A percentile compares a stretch with the other conserved stretches of the same genome.
Conservation (phyloP, 768 basidiomycete genomes). For the Xerocomus spinulosus region DNA sequence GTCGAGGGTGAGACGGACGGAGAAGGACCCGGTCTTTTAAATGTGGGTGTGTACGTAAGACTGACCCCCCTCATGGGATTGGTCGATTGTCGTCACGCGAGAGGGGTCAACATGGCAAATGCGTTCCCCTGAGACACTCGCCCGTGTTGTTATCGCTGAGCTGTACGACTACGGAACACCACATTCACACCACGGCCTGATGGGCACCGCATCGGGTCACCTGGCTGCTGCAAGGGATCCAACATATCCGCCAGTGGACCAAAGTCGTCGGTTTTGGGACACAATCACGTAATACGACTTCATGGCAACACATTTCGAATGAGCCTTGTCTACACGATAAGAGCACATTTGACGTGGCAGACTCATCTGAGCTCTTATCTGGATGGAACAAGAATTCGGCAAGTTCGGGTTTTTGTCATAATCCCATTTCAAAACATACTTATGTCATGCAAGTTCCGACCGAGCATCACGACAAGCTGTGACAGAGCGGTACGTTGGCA, state of each 20-base stretch:
- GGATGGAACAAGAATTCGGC: no score
- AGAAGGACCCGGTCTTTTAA: constrained; percentile 14
- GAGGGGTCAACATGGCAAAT: constrained; percentile 13
- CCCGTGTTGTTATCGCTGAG: neutral
- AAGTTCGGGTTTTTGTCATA: no score
- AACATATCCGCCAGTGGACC: neutral
- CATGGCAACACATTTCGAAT: neutral
- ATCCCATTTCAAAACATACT: no score
- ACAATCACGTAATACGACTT: neutral
- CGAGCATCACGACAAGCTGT: no score
- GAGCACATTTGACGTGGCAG: neutral
- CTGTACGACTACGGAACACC: neutral
- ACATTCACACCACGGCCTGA: neutral
- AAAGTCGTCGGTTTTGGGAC: neutral
- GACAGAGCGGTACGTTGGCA: no score
- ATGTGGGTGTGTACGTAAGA: constrained; percentile 16
- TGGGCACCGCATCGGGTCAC: neutral
- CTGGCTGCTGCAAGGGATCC: neutral
- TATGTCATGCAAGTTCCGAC: no score
- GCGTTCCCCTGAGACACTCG: neutral
- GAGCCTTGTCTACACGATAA: neutral
- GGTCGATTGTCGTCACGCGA: constrained; percentile 19
- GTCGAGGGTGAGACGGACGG: neutral
- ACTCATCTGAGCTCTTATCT: no score
- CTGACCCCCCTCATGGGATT: constrained; percentile 12